Conservation (phyloP, 768 basidiomycete species). For the Mycena sanguinolenta region DNA sequence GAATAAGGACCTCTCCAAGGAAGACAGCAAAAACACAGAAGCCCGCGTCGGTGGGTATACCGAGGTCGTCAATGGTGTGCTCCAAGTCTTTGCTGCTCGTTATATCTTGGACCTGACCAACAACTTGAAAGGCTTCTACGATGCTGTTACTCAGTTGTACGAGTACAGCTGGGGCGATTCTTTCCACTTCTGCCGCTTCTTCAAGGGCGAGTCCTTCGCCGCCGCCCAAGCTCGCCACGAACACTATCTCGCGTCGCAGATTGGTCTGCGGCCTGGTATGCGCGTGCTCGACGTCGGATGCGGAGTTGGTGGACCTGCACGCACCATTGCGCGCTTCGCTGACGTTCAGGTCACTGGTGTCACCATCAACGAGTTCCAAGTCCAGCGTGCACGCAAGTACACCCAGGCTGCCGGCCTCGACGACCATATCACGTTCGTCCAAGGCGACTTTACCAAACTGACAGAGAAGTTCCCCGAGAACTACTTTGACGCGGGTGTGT, state of each 20-base stretch:
- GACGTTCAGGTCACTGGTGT: slow-evolving; percentile 88
- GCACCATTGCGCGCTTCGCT: slow-evolving; percentile 93
- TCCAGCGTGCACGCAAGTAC: slow-evolving; percentile 85
- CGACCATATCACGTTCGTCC: slow-evolving; percentile 83
- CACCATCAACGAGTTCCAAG: slow-evolving; percentile 98
- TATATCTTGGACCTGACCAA: slow-evolving; percentile 14
- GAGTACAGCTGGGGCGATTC: slow-evolving; percentile 94
- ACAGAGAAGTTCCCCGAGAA: slow-evolving; percentile 91
- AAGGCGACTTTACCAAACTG: slow-evolving; percentile 98
- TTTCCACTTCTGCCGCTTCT: slow-evolving; percentile 98
- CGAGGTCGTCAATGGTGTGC: slow-evolving; percentile 89
- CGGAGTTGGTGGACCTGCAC: slow-evolving; percentile 96
- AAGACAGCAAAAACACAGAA: slow-evolving; percentile 73
- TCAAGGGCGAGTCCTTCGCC: slow-evolving; percentile 86
- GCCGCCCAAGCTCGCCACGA: slow-evolving; percentile 92
- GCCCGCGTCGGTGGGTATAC: slow-evolving; percentile 87
- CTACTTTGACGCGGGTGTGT: slow-evolving; percentile 92
- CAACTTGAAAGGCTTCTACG: slow-evolving; percentile 86
- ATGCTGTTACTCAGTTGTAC: slow-evolving; percentile 95
- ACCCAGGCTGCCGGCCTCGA: slow-evolving; percentile 83
- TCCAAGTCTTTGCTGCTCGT: slow-evolving; percentile 49
- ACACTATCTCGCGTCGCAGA: slow-evolving; percentile 93
- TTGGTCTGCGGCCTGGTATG: slow-evolving; percentile 91
- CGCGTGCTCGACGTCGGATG: slow-evolving; percentile 98
- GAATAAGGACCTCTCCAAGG: slow-evolving; percentile 86